Percentiles rank a stretch among this genome's conserved stretches.
phyloP scores from a whole-genome alignment of 768 basidiomycete genomes.

The Amanita inopinata region DNA sequence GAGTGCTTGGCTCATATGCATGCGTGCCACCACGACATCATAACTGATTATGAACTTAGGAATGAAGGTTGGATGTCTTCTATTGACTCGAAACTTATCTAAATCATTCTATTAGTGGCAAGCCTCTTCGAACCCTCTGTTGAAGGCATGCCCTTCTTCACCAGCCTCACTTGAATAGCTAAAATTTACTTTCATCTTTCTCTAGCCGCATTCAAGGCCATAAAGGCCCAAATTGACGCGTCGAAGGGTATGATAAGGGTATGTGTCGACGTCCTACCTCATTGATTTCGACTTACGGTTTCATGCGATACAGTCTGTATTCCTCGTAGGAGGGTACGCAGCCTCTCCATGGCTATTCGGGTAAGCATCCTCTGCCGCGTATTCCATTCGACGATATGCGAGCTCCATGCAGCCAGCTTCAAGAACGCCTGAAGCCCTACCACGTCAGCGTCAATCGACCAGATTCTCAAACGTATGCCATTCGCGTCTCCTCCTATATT shows the following conservation, averaged over 20 bases:
- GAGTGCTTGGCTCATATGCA: too few species aligned
- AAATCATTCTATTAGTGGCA: constrained; percentile 39
- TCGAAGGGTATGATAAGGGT: constrained; percentile 63
- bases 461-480: constrained; percentile 65
- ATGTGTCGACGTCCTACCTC: constrained; percentile 7
- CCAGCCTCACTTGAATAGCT: not conserved
- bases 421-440: constrained; percentile 50
- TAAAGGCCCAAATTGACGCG: constrained; percentile 60
- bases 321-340: constrained; percentile 77
- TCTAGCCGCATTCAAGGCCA: constrained; percentile 54
- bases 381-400: not conserved
- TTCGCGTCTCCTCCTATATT: not conserved
- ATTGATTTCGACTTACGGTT: not conserved
- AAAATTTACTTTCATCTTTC: not conserved
- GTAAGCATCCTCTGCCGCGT: constrained; percentile 15
- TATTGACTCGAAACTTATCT: not conserved
- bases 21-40: too few species aligned
- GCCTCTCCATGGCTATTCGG: constrained; percentile 73
- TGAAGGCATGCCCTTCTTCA: constrained; percentile 29
- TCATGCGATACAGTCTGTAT: constrained; percentile 48
- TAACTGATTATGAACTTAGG: constrained; percentile 12
- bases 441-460: constrained; percentile 61
- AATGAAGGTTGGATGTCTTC: constrained; percentile 20
- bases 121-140: constrained; percentile 75
- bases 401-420: constrained; percentile 44